Conservation (phyloP, 371 early-diverging fungal genomes). For the Capillidium heterosporum region DNA sequence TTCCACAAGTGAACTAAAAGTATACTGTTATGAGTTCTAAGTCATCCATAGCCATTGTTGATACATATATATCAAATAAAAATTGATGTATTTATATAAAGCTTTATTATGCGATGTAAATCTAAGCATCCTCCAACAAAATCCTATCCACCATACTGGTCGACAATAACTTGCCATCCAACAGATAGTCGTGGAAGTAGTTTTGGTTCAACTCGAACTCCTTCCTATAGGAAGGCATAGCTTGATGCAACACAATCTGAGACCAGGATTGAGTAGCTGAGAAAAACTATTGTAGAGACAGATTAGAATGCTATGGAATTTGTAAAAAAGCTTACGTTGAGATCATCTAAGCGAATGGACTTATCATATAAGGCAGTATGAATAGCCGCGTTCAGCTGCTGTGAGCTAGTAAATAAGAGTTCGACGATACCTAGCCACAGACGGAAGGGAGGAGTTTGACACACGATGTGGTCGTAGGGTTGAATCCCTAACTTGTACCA, state of each 20-base stretch:
- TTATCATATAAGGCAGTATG: slow-evolving; percentile 60
- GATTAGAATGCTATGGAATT: neutral
- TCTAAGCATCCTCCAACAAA: too few species aligned
- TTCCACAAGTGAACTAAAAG: too few species aligned
- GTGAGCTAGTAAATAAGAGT: slow-evolving; percentile 60
- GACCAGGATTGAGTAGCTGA: slow-evolving; percentile 83
- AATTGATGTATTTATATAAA: too few species aligned
- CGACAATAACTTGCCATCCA: neutral
- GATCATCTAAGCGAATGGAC: slow-evolving; percentile 74
- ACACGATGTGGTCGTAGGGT: slow-evolving; percentile 87
- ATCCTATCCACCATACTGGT: neutral
- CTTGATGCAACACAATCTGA: slow-evolving; percentile 63
- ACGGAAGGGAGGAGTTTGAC: slow-evolving; percentile 89
- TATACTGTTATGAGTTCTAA: too few species aligned
- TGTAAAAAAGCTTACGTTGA: slow-evolving; percentile 18
- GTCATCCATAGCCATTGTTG: too few species aligned
- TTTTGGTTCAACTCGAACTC: slow-evolving; percentile 63
- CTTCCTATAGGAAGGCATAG: slow-evolving; percentile 63
- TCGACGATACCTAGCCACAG: slow-evolving; percentile 90
- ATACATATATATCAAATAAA: too few species aligned
- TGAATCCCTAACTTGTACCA: slow-evolving; percentile 69
- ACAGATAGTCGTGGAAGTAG: slow-evolving; percentile 35
- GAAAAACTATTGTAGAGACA: slow-evolving; percentile 38
- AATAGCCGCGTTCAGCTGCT: slow-evolving; percentile 64
- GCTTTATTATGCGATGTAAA: too few species aligned